Base-by-base conservation (phyloP, 805 yeast genomes). In the Candida ascalaphidarum region DNA sequence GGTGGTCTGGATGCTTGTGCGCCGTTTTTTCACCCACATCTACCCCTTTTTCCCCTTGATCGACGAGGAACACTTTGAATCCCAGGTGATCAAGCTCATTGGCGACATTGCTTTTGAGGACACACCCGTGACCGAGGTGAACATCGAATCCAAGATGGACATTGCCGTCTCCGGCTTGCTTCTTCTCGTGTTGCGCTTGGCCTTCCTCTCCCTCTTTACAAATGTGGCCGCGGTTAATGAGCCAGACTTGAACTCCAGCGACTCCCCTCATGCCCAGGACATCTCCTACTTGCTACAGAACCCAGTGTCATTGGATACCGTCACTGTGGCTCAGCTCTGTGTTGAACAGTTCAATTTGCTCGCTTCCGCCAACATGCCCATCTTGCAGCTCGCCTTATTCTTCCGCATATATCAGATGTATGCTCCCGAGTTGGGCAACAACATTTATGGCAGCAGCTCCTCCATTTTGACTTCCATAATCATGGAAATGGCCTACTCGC, bases 351-450 rank as follows among this genome's bases (percentile, higher is more conserved):
- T 36, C n/a, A 36, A 39, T 15, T 39, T 25, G 15, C 30, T 41
- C 11, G 33, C 48, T 15, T 64, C 58, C 33, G 61, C 71, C 21
- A 67, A 74, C 12, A 39, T 77, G 16, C 60, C 68, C 0, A 61
- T 74, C 11, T 66, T 79, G 18, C 85, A 78, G 43, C 73, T 74
- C 41, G 77, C 74, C 1, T 49, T 74, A 11, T 73, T 58, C 45
- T 61, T 76, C 46, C 74, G 74, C 34, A 48, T 66, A 23, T 78
- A 76, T 51, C 32, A 41, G 15, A 26, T 31, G 4, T 41, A 27
- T 21, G 44, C 66, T 62, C 37, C 65, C 58, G 34, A 60, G 31
- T 11, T 25, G 41, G 5, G 21, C 21, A 21, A 37, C 47, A 14
- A 16, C 33, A 2, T 37, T 39, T 30, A 39, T 44, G 25, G 44